phyloP scores from a whole-genome alignment of 768 basidiomycete species.

The Mycena floridula region DNA sequence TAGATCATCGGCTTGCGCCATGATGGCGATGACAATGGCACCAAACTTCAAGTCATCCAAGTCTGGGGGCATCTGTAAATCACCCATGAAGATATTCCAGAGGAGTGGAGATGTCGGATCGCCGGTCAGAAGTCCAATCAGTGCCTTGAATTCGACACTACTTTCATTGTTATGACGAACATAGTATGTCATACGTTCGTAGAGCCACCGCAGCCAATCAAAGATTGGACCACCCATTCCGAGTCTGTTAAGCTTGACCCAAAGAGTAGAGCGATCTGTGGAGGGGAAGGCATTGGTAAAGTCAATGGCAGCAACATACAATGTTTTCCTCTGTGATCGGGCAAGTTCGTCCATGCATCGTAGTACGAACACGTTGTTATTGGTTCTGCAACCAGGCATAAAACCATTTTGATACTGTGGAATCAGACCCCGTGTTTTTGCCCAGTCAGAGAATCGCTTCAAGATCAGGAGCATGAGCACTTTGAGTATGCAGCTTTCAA shows the following conservation, averaged over 20 bases:
- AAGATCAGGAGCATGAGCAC: constrained; percentile 17
- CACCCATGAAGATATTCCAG: constrained; percentile 11
- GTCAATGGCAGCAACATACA: constrained; percentile 10
- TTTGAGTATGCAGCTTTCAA: constrained; percentile 21
- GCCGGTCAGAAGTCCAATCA: constrained; percentile 10
- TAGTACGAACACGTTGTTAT: constrained; percentile 8
- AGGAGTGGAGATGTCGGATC: constrained; percentile 7
- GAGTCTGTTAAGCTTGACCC: constrained; percentile 7
- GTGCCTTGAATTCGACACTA: constrained; percentile 3
- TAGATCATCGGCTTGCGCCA: constrained; percentile 10
- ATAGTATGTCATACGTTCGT: constrained; percentile 6
- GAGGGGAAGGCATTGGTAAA: constrained; percentile 11
- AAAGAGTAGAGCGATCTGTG: constrained; percentile 6
- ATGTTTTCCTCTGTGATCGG: background rate
- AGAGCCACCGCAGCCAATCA: constrained; percentile 10
- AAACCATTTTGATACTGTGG: constrained; percentile 9
- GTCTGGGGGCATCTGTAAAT: constrained; percentile 1
- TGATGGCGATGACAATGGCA: background rate
- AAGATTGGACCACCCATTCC: constrained; percentile 9
- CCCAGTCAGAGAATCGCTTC: constrained; percentile 10
- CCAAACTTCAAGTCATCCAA: constrained; percentile 5
- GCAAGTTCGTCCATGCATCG: constrained; percentile 6
- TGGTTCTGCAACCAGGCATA: constrained; percentile 3
- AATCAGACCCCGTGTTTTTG: constrained; percentile 1
- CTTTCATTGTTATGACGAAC: constrained; percentile 5